A percentile compares a stretch with the other conserved stretches of the same genome.
phyloP scores from a whole-genome alignment of 208 protist genomes.

The Trypanosoma congolense region DNA sequence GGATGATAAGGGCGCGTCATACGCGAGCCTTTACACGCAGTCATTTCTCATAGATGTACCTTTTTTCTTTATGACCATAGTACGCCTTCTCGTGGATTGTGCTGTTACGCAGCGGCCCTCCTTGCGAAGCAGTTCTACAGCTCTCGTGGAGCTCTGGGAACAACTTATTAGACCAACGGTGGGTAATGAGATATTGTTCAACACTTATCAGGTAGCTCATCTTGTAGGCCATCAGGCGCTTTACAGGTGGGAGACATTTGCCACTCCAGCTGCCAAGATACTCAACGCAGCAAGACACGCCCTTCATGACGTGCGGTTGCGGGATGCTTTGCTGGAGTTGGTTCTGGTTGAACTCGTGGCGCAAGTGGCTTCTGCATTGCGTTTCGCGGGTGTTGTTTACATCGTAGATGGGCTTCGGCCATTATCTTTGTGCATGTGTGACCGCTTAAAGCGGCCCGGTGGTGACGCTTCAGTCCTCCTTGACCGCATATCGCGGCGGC shows the following conservation, averaged over 20 bases:
- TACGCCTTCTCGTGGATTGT: constrained; percentile 50
- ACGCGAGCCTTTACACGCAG: background rate
- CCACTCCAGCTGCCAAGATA: constrained; percentile 27
- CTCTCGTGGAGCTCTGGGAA: constrained; percentile 64
- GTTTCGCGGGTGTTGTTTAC: constrained; percentile 56
- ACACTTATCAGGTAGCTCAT: constrained; percentile 25
- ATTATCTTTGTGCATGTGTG: constrained; percentile 18
- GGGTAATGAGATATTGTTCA: constrained; percentile 25
- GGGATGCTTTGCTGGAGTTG: constrained; percentile 44
- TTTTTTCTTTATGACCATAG: constrained; percentile 44
- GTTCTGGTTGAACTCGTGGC: constrained; percentile 47
- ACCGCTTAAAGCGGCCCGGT: constrained; percentile 27
- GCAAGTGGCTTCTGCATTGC: constrained; percentile 47
- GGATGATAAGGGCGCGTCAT: background rate
- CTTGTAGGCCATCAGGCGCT: constrained; percentile 39
- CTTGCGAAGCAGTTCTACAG: constrained; percentile 29
- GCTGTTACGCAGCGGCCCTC: constrained; percentile 48
- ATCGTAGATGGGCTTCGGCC: constrained; percentile 37
- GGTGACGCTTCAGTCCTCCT: constrained; percentile 52
- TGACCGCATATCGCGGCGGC: background rate
- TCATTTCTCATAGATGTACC: constrained; percentile 29
- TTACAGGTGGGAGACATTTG: constrained; percentile 43
- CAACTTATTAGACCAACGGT: constrained; percentile 20
- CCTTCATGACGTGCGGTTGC: constrained; percentile 25
- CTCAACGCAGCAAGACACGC: constrained; percentile 31